These are phyloP conservation scores for Kwoniella sp. DNA, from an alignment of 768 basidiomycete species.

Conservation along the genomic window DNA sequence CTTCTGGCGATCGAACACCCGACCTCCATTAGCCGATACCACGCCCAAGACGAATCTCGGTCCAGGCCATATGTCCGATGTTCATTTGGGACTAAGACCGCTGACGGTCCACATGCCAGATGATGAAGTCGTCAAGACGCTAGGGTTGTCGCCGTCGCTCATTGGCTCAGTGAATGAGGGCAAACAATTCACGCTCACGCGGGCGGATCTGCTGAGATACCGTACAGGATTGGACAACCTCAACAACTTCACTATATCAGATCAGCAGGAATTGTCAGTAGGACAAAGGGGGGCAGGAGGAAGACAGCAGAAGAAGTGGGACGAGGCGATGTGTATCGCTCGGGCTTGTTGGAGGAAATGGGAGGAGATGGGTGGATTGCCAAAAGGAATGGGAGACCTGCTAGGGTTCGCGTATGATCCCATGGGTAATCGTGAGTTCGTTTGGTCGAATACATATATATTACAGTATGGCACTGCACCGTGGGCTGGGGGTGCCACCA, in stretches of 20 bases:
- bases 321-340: conserved; percentile 9
- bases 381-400: conserved; percentile 1
- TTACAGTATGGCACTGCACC: neutral
- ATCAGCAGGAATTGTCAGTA: neutral
- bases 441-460: neutral
- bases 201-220: conserved; percentile 14
- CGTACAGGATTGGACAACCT: neutral
- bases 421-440: conserved; percentile 12
- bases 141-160: conserved; percentile 8
- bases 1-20: conserved; percentile 9
- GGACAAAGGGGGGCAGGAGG: neutral
- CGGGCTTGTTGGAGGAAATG: conserved; percentile 21
- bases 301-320: neutral
- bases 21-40: neutral
- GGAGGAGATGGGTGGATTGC: conserved; percentile 22
- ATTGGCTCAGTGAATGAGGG: neutral
- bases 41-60: neutral
- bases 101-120: neutral
- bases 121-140: neutral
- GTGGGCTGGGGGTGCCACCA: too few species aligned
- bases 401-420: conserved; percentile 12
- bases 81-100: neutral
- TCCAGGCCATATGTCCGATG: neutral
- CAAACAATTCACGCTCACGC: conserved; percentile 1
- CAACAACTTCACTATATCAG: neutral